Evolutionary conservation across 139 green algal genomes (phyloP), one percentile per base, ranked within the genome.

Genomic region (Ulvella scutata): DNA sequence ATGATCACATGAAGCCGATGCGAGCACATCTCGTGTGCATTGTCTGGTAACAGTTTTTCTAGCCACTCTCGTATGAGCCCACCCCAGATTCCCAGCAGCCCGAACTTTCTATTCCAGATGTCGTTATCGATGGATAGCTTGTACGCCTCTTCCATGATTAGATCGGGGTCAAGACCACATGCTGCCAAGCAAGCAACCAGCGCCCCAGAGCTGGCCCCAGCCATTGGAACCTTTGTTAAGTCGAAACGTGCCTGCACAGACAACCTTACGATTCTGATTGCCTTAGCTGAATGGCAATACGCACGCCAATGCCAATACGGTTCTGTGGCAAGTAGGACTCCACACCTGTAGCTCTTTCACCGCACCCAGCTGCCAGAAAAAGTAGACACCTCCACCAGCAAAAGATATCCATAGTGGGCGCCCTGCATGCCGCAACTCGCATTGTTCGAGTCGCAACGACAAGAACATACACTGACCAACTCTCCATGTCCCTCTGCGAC

Each of bases 311-410:
- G n/a, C n/a, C n/a, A n/a, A n/a, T n/a, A n/a, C n/a, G n/a, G n/a
- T n/a, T n/a, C n/a, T n/a, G n/a, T n/a, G n/a, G n/a, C n/a, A n/a
- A n/a, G n/a, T n/a, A n/a, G n/a, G 51, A 23, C n/a, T 9, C 51
- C 51, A 26, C 51, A 67, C 51, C 51, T 67, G 51, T 26, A 67
- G 33, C 7, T 36, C 31, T 26, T 67, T 67, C n/a, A 51, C 23
- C 36, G 35, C 36, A 34, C 72, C 72, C 28, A 75, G 17, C 34
- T 75, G 72, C 72, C 72, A 75, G 34, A 75, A 75, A 37, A 75
- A 75, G 34, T 75, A 75, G 10, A 75, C 59, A 7, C 72, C 72
- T 21, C 72, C 72, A 60, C 72, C 72, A 31, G 72, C 72, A 75
- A 75, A 75, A 9, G 38, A 75, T 29, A 75, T 17, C 29, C 34